A percentile compares a stretch with the other conserved stretches of the same genome.
These are phyloP conservation scores for Phaseolus coccineus DNA, from an alignment of 331 rosid genomes.

Conservation along the genomic window DNA sequence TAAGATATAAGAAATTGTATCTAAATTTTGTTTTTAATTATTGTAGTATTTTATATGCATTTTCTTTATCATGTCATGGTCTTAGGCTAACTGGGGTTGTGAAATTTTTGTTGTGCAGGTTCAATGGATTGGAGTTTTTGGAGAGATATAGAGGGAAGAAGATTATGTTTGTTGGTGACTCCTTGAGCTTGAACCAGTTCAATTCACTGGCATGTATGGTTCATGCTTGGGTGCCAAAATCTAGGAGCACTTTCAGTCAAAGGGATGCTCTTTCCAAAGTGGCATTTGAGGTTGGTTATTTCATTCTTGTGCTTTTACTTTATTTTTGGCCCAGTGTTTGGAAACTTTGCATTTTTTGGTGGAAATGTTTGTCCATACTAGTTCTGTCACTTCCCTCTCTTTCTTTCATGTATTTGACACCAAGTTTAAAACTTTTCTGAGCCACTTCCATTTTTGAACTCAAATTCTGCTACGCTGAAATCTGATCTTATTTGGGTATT, in stretches of 20 bases:
- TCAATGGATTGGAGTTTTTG: constrained; percentile 72
- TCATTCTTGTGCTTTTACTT: background rate
- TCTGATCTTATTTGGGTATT: constrained; percentile 13
- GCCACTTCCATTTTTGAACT: constrained; percentile 25
- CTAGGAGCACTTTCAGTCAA: constrained; percentile 56
- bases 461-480: background rate
- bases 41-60: background rate
- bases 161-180: constrained; percentile 97
- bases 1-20: background rate
- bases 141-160: constrained; percentile 83
- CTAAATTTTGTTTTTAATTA: background rate
- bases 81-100: constrained; percentile 20
- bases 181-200: constrained; percentile 89
- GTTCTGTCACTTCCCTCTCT: constrained; percentile 28
- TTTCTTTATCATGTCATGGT: background rate
- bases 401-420: background rate
- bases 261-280: constrained; percentile 62
- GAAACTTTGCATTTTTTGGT: background rate
- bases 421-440: constrained; percentile 11
- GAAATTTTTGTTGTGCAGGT: constrained; percentile 55
- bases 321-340: background rate
- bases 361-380: background rate
- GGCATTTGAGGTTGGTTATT: constrained; percentile 68
- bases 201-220: constrained; percentile 87
- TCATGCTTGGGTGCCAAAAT: constrained; percentile 79